Evolutionary conservation across 176 grass and related monocot species (phyloP).

Genomic region (Juncus inflexus): DNA sequence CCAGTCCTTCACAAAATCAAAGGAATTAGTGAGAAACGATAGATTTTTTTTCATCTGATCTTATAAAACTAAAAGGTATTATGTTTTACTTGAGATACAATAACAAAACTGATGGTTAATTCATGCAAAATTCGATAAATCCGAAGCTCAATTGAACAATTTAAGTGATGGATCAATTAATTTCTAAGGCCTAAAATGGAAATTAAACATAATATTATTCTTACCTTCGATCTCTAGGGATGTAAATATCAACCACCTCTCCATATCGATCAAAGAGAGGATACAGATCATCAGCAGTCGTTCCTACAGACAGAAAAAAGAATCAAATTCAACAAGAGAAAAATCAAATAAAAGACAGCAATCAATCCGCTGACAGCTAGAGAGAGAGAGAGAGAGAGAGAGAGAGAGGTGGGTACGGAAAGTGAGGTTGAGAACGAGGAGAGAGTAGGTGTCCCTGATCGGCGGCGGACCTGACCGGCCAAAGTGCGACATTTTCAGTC

Average conservation of each 20-base stretch:
- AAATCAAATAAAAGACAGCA: neutral
- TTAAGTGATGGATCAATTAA: neutral
- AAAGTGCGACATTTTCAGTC: constrained; percentile 74
- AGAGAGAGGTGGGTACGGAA: constrained; percentile 47
- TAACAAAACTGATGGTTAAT: no score
- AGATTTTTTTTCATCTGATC: neutral
- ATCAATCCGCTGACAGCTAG: neutral
- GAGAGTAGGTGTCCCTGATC: constrained; percentile 80
- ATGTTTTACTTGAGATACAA: no score
- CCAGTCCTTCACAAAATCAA: constrained; percentile 54
- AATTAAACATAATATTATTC: neutral
- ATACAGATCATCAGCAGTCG: constrained; percentile 81
- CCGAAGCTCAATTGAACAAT: no score
- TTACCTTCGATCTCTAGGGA: constrained; percentile 90
- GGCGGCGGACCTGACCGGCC: constrained; percentile 80
- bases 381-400: constrained; percentile 14
- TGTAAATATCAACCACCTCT: constrained; percentile 89
- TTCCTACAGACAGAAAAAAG: constrained; percentile 38
- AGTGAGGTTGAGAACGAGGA: constrained; percentile 95
- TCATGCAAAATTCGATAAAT: neutral
- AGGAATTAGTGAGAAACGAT: neutral
- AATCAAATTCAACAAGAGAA: neutral
- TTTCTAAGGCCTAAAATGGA: neutral
- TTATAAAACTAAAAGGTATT: no score
- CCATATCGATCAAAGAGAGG: constrained; percentile 92